Base-by-base conservation (phyloP, 2,329 filamentous ascomycete species). In the Colletotrichum graminicola region DNA sequence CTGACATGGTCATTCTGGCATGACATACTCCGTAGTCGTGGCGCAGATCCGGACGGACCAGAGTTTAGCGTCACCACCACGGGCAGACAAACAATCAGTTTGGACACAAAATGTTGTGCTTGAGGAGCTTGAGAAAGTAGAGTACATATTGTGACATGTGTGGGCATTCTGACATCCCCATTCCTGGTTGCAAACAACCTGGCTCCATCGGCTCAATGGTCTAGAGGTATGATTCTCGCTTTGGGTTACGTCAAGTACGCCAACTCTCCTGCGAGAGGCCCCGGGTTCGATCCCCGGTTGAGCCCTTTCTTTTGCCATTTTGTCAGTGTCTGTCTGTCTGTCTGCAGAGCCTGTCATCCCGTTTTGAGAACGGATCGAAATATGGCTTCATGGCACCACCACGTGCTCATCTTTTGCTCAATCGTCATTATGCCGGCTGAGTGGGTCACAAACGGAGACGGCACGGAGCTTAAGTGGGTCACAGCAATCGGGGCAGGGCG, bases 201-300 rank as follows among this genome's bases (percentile, higher is more conserved):
- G 39, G 51, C 14, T 5, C n/a, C n/a, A 23, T 12, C 49, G 77
- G 76, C 73, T 75, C 71, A 74, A 75, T 79, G 77, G 77, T 79
- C 77, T 79, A 79, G 77, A 75, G 76, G 77, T 79, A 79, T 78
- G 77, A 79, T 79, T 78, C 77, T 77, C 76, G 76, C 77, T 79
- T 79, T 79, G 77, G 77, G 77, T 67, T 54, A 14, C 2, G 45
- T 47, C n/a, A 2, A 12, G 8, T 8, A 26, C 51, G 3, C 3
- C 12, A 55, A 12, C 72, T 71, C 65, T 67, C 8, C 59, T 79
- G 78, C 76, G 76, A 78, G 78, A 79, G 78, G 78, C 78, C 78
- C 76, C 77, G 77, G 74, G 78, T 79, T 79, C 78, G 76, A 79
- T 76, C 74, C 77, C 75, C 77, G 77, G 76, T 76, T 74, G 72